phyloP scores from a whole-genome alignment of 768 basidiomycete genomes.

The Macrolepiota albuminosa region DNA sequence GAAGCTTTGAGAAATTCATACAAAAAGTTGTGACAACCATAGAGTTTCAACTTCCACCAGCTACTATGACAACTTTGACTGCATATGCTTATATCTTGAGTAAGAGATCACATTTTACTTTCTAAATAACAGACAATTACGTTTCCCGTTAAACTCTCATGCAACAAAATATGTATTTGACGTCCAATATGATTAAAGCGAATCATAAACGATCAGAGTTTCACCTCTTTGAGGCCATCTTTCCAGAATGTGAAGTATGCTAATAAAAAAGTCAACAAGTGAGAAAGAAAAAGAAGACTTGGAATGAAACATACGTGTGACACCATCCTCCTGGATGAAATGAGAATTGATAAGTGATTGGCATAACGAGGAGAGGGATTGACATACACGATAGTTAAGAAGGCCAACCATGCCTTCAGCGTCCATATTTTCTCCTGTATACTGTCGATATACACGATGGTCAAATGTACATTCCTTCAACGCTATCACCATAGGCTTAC shows the following conservation, averaged over 20 bases:
- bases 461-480: not conserved
- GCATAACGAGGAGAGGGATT: not conserved
- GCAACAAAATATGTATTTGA: not conserved
- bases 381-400: slow-evolving; percentile 83
- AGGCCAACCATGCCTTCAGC: slow-evolving; percentile 92
- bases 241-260: slow-evolving; percentile 97
- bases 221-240: slow-evolving; percentile 81
- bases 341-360: slow-evolving; percentile 9
- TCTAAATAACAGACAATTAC: not conserved
- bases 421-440: slow-evolving; percentile 70
- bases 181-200: slow-evolving; percentile 10
- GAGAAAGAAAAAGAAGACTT: not conserved
- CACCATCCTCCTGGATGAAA: slow-evolving; percentile 58
- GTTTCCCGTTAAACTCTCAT: not conserved
- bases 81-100: too few species aligned
- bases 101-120: not conserved
- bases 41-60: not conserved
- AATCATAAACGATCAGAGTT: slow-evolving; percentile 41
- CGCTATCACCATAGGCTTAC: slow-evolving; percentile 35
- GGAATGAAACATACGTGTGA: slow-evolving; percentile 59
- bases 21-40: not conserved
- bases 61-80: not conserved
- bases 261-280: slow-evolving; percentile 22
- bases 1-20: too few species aligned
- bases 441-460: slow-evolving; percentile 35